These are phyloP conservation scores for Lactuca saligna DNA, from an alignment of 129 eudicot genomes.

Conservation along the genomic window DNA sequence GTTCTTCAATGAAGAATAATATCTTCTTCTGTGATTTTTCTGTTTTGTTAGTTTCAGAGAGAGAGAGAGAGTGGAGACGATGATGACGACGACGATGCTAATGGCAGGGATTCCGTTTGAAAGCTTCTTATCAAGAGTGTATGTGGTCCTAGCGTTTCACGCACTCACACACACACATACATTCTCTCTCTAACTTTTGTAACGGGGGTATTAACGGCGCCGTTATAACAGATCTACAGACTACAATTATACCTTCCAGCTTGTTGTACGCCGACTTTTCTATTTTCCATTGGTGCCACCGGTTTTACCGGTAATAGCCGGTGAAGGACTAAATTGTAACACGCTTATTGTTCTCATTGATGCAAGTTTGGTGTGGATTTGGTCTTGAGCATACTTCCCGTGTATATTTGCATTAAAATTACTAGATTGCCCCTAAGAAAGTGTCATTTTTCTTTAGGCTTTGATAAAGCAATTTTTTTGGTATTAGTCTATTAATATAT, in stretches of 20 bases:
- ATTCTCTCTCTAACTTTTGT: slow-evolving; percentile 20
- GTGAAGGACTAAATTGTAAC: slow-evolving; percentile 14
- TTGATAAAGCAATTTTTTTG: neutral
- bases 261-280: slow-evolving; percentile 31
- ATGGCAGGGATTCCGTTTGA: slow-evolving; percentile 49
- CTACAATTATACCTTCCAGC: slow-evolving; percentile 24
- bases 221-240: slow-evolving; percentile 49
- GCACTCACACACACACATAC: slow-evolving; percentile 32
- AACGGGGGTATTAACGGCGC: slow-evolving; percentile 41
- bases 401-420: slow-evolving; percentile 1
- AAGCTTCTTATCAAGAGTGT: slow-evolving; percentile 36
- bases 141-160: slow-evolving; percentile 53
- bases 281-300: slow-evolving; percentile 15
- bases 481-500: neutral
- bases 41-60: slow-evolving; percentile 32
- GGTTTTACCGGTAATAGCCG: slow-evolving; percentile 41
- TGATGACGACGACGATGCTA: slow-evolving; percentile 36
- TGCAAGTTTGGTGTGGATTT: slow-evolving; percentile 39
- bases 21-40: slow-evolving; percentile 37
- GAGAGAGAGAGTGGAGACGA: slow-evolving; percentile 28
- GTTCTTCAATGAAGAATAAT: slow-evolving; percentile 24
- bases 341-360: slow-evolving; percentile 26
- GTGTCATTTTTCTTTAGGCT: neutral
- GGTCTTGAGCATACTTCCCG: slow-evolving; percentile 34
- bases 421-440: slow-evolving; percentile 7